Evolutionary conservation across 306 rosid genomes (phyloP), one percentile per base, ranked within the genome.

Genomic region (Begonia fuchsioides): DNA sequence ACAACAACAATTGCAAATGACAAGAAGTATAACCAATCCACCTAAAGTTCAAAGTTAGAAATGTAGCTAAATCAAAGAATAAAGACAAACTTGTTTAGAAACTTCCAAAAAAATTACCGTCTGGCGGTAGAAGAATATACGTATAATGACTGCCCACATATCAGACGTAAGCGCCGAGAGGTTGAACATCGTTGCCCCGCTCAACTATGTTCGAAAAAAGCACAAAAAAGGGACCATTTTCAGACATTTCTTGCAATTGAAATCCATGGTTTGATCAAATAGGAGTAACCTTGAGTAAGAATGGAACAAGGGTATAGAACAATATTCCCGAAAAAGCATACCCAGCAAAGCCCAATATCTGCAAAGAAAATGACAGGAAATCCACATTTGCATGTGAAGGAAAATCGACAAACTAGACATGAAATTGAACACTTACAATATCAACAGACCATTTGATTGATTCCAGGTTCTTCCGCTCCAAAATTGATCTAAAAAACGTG

Each of bases 1-100:
- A 74, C 39, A 14, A 60, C 74, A 9, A 69, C 77, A 20, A 62
- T 0, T 11, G 66, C 56, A 18, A 77, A 81, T 10, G 93, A 60
- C 2, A 81, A 5, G 49, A 57, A 77, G 76, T 77, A 81, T 51
- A 81, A 50, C 93, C 85, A 77, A 41, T 69, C 82, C 15, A 81
- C 93, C 86, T 74, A 72, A 32, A 52, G 35, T 10, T n/a, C 45
- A 41, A 41, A 41, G 14, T 10, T 10, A n/a, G 14, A 13, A 1
- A 41, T 10, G 45, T 41, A n/a, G 12, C 12, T n/a, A 41, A 41
- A n/a, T 41, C 45, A 41, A 11, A 10, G 12, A 3, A 10, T 8
- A 13, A 41, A 41, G 45, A 10, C 14, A 41, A 26, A 41, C 13
- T 41, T n/a, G 7, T 11, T 3, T 0, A 10, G 45, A 41, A 41